A percentile compares a stretch with the other conserved stretches of the same genome.
phyloP scores from a whole-genome alignment of 371 early-diverging fungal species.

The Mortierella sp. region DNA sequence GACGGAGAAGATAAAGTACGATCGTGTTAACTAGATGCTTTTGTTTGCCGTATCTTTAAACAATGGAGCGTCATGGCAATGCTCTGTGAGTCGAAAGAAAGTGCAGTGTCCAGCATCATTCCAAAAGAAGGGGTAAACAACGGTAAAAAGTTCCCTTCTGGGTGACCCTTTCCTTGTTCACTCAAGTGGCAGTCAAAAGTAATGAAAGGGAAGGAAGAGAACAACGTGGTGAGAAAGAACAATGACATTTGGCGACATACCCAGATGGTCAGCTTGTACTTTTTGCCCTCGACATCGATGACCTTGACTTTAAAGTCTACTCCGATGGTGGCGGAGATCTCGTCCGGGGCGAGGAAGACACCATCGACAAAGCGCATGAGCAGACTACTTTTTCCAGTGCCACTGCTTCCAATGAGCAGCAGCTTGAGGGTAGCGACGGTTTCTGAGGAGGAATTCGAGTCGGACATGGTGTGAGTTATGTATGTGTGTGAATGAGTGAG shows the following conservation, averaged over 20 bases:
- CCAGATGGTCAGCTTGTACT: slow-evolving; percentile 99
- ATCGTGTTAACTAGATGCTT: not conserved
- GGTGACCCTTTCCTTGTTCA: too few species aligned
- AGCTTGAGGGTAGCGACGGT: slow-evolving; percentile 90
- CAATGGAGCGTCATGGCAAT: too few species aligned
- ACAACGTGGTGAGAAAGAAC: not conserved
- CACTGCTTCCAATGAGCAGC: slow-evolving; percentile 98
- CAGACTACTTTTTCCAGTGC: slow-evolving; percentile 98
- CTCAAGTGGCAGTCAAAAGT: not conserved
- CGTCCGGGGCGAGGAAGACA: slow-evolving; percentile 93
- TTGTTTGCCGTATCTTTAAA: not conserved
- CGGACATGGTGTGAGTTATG: slow-evolving; percentile 19
- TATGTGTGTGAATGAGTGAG: not conserved
- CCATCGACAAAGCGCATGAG: slow-evolving; percentile 98
- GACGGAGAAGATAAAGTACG: not conserved
- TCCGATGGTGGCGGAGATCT: slow-evolving; percentile 96
- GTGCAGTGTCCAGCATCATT: not conserved
- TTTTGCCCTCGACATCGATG: slow-evolving; percentile 89
- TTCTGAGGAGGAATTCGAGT: slow-evolving; percentile 48
- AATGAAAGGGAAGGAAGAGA: not conserved
- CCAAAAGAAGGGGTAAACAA: not conserved
- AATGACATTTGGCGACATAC: slow-evolving; percentile 60
- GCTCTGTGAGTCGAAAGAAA: too few species aligned
- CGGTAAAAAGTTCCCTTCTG: too few species aligned
- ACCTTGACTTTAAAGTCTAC: slow-evolving; percentile 99